Conservation (phyloP, 306 rosid genomes). For the Vicia sativa region DNA sequence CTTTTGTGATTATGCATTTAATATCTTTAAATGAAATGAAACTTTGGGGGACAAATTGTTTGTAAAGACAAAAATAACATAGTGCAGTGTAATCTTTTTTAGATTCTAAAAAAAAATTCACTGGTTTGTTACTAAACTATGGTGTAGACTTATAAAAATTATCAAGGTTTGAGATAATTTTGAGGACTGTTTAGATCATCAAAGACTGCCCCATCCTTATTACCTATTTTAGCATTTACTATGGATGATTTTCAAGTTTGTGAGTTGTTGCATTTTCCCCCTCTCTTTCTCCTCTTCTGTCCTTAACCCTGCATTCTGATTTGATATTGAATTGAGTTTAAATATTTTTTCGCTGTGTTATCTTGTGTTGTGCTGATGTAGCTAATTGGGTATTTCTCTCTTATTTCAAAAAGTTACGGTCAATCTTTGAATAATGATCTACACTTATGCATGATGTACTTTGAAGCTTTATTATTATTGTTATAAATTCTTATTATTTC, state of each 20-base stretch:
- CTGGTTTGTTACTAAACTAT: constrained; percentile 12
- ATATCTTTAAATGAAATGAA: constrained; percentile 14
- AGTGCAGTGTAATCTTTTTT: neutral
- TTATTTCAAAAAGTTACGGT: neutral
- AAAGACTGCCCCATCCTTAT: constrained; percentile 1
- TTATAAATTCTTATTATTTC: neutral
- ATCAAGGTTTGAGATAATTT: neutral
- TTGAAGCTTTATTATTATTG: neutral
- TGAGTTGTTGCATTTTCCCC: neutral
- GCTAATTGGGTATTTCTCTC: neutral
- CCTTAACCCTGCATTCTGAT: neutral
- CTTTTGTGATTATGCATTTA: constrained; percentile 21
- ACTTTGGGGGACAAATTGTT: neutral
- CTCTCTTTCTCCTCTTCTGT: neutral
- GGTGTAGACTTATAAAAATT: neutral
- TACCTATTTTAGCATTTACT: neutral
- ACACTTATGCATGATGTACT: neutral
- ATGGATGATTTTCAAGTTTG: constrained; percentile 1
- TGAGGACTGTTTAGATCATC: neutral
- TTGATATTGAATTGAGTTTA: neutral
- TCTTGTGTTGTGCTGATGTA: neutral
- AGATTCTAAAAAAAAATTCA: neutral
- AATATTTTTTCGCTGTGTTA: neutral
- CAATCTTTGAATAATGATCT: neutral
- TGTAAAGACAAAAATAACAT: neutral